Evolutionary conservation across 2,329 filamentous ascomycete genomes (phyloP).

Genomic region (Apiospora aurea): DNA sequence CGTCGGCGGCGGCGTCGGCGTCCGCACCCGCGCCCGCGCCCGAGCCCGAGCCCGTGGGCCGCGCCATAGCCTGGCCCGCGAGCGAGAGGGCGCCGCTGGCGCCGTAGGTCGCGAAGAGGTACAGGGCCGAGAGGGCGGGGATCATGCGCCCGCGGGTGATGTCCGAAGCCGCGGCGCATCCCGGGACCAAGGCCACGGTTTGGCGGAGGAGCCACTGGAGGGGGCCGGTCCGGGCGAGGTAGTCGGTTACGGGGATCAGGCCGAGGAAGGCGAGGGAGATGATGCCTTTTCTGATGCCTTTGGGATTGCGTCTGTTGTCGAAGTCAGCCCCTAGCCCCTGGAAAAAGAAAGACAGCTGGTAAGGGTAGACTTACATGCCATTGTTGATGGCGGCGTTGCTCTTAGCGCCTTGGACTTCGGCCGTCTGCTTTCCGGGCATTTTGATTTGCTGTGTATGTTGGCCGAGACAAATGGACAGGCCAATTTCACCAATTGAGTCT

Average conservation of each 20-base stretch:
- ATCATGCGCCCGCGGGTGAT: background rate
- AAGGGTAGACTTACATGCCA: background rate
- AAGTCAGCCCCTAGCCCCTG: too few species aligned
- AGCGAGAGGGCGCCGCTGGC: conserved; percentile 2
- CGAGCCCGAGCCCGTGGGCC: background rate
- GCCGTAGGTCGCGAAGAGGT: conserved; percentile 2
- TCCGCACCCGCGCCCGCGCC: too few species aligned
- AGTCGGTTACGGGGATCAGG: conserved; percentile 2
- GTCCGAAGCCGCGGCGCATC: background rate
- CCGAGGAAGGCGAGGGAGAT: background rate
- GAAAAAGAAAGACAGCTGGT: too few species aligned
- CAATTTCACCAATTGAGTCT: background rate
- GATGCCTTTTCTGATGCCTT: background rate
- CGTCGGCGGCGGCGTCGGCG: too few species aligned
- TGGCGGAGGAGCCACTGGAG: background rate
- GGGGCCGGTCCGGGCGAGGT: background rate
- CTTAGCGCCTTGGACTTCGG: background rate
- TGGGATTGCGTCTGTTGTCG: background rate
- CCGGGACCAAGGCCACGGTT: background rate
- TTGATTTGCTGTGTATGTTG: background rate
- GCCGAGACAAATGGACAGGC: background rate
- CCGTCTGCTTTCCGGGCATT: background rate
- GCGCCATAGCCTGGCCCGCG: background rate
- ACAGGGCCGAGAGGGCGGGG: background rate
- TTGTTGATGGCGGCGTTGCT: background rate